Evolutionary conservation across 148 eudicot genomes (phyloP).

Genomic region (Pharnaceum exiguum): DNA sequence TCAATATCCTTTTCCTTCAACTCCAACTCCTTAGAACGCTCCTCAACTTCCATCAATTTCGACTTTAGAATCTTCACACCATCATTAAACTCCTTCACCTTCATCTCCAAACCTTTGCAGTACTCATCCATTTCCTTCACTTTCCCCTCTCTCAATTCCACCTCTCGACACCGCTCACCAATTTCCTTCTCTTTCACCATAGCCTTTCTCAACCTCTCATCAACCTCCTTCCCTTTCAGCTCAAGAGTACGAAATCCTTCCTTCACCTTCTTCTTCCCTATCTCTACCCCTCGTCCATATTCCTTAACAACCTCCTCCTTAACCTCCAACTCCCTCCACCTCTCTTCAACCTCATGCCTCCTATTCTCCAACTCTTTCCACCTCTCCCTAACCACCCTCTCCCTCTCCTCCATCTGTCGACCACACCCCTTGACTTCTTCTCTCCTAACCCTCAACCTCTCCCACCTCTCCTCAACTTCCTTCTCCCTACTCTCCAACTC

Average conservation of each 20-base stretch:
- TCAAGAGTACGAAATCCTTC: not conserved
- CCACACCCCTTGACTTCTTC: not conserved
- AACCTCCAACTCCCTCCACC: not conserved
- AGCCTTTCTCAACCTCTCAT: not conserved
- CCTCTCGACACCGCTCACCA: not conserved
- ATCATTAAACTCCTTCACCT: constrained; percentile 3
- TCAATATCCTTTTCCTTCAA: not conserved
- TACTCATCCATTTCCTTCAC: constrained; percentile 6
- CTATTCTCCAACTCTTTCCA: not conserved
- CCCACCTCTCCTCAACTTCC: not conserved
- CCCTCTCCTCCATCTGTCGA: not conserved
- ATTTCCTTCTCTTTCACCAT: not conserved
- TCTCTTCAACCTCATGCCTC: not conserved
- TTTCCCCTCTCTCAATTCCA: not conserved
- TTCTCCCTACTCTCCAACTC: not conserved
- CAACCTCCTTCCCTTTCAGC: not conserved
- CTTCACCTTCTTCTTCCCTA: not conserved
- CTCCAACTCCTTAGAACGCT: not conserved
- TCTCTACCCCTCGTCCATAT: not conserved
- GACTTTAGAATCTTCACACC: not conserved
- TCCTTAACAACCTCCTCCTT: not conserved
- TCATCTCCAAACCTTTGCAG: not conserved
- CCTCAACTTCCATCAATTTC: constrained; percentile 1
- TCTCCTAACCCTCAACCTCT: not conserved
- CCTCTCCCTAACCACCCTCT: not conserved